These are phyloP conservation scores for Lentinus tigrinus DNA, from an alignment of 768 basidiomycete genomes.

Conservation along the genomic window DNA sequence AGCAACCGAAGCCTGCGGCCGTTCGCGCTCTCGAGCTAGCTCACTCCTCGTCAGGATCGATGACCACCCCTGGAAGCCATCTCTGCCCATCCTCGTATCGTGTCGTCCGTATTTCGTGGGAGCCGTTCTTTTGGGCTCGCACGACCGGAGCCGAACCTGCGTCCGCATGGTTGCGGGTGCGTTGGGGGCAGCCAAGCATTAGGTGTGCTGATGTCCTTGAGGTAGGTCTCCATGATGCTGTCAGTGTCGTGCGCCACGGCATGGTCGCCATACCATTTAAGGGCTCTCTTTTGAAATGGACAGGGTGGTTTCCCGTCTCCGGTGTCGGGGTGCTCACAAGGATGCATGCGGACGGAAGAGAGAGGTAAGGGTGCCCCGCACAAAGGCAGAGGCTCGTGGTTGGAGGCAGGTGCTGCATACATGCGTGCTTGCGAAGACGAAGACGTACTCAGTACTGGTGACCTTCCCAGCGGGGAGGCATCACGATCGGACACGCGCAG, in stretches of 20 bases:
- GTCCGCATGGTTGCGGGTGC: neutral
- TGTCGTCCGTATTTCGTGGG: neutral
- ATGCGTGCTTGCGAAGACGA: too few relatives aligned
- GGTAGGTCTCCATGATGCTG: neutral
- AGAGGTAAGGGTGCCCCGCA: neutral
- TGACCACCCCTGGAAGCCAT: neutral
- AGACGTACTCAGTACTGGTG: too few relatives aligned
- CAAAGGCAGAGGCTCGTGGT: neutral
- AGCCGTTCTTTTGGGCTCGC: slow-evolving; percentile 2
- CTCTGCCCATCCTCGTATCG: neutral
- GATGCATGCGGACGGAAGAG: neutral
- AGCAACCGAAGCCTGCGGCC: neutral
- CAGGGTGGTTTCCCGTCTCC: neutral
- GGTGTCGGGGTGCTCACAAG: neutral
- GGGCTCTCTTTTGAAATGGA: neutral
- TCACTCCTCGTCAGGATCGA: neutral
- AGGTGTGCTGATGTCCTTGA: neutral
- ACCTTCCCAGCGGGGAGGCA: neutral
- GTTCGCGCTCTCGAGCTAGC: neutral
- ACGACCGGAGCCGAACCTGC: slow-evolving; percentile 7
- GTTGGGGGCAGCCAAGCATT: neutral
- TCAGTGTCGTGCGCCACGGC: neutral
- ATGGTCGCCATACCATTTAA: neutral
- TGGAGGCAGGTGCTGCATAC: neutral
- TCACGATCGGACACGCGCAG: neutral